Percentiles rank a stretch among this genome's conserved stretches.
Conservation (phyloP, 2,329 filamentous ascomycete species). For the Chaetomium sp. region DNA sequence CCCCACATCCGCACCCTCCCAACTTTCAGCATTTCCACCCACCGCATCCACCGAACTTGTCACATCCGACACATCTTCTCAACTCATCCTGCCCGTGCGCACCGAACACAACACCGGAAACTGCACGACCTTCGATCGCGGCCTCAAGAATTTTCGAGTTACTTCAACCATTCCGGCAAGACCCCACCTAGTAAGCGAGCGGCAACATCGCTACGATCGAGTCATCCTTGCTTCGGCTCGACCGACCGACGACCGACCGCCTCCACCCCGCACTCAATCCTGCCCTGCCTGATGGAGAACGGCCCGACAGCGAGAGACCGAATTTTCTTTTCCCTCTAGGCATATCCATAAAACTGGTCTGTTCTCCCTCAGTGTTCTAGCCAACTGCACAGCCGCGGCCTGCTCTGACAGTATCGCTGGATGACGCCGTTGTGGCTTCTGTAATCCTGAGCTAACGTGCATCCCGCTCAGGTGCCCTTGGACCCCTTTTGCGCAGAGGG, state of each 20-base stretch:
- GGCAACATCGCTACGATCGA: constrained; percentile 8
- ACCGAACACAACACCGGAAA: not conserved
- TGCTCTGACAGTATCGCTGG: not conserved
- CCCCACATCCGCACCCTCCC: constrained; percentile 7
- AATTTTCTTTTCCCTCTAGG: constrained; percentile 5
- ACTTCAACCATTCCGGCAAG: not conserved
- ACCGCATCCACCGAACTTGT: constrained; percentile 1
- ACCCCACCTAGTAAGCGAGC: not conserved
- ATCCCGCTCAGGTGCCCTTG: not conserved
- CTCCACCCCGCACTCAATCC: not conserved
- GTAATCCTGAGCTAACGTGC: constrained; percentile 1
- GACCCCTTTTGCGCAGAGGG: not conserved
- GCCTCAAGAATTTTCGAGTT: not conserved
- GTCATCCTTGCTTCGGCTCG: not conserved
- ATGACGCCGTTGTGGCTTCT: not conserved
- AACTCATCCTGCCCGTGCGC: not conserved
- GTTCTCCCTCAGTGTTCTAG: not conserved
- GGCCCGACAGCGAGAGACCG: constrained; percentile 1
- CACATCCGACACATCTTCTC: not conserved
- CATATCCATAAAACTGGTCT: constrained; percentile 4
- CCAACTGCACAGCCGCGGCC: not conserved
- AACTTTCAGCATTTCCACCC: not conserved
- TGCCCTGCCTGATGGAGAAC: constrained; percentile 13
- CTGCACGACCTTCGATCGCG: too few species aligned
- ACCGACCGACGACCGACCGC: not conserved